Evolutionary conservation across 495 filamentous ascomycete species (phyloP), one percentile per base, ranked within the genome.

Genomic region (Diplogelasinospora grovesii): DNA sequence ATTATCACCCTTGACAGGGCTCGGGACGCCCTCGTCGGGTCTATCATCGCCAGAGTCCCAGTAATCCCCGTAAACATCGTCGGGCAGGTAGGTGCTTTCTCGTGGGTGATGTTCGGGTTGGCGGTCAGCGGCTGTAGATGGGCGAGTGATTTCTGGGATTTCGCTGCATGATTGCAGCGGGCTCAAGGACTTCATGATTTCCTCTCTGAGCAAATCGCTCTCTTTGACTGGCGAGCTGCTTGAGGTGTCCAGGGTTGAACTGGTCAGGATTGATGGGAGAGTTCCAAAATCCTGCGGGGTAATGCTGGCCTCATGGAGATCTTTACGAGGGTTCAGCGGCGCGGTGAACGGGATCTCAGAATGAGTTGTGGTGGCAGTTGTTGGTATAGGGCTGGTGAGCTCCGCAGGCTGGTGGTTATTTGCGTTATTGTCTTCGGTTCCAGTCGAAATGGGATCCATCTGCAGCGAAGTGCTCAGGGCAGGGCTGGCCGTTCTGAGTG

Each of bases 181-280:
- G 49, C 74, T 87, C 9, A 92, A 60, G n/a, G 78, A 83, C 24
- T 75, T 77, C 19, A 89, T 84, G 23, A 93, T 93, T 48, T 94
- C 88, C 46, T 87, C 81, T 21, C 81, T 66, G 35, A 93, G 60
- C 36, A 78, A 73, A 43, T 94, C 88, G 49, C 74, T 89, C 48
- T 93, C 85, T 23, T 79, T 73, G 38, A 86, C 73, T 2, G 68
- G 65, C 34, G 81, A 68, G 9, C 70, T 60, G 1, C 69, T 73
- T 13, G 67, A 72, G 3, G 77, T 74, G 36, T 76, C 80, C 36
- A 77, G 56, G 5, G 71, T 66, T 10, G 77, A 73, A 7, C 75
- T 51, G 2, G 77, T 71, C 16, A 68, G 60, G 23, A 78, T 70
- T 28, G 66, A 40, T 11, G 49, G 46, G 2, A 61, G 55, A 9